A percentile compares a stretch with the other conserved stretches of the same genome.
Conservation (phyloP, 1,284 basidiomycete species). For the Thelephora terrestris region DNA sequence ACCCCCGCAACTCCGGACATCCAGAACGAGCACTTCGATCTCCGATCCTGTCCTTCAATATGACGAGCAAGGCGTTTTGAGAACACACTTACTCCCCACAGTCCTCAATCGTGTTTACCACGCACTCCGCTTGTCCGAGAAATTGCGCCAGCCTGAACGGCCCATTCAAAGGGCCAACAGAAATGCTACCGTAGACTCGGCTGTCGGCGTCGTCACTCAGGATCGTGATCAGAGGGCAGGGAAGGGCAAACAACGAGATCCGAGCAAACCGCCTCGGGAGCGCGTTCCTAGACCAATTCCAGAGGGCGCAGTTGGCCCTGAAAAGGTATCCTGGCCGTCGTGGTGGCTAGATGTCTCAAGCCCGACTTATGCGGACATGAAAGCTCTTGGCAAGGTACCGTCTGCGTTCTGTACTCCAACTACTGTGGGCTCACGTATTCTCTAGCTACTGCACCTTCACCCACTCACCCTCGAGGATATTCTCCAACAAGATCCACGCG, state of each 20-base stretch:
- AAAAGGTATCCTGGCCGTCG: conserved; percentile 23
- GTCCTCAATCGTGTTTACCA: conserved; percentile 47
- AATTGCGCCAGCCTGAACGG: background rate
- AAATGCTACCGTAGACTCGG: background rate
- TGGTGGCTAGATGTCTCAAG: conserved; percentile 95
- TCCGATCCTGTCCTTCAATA: conserved; percentile 2
- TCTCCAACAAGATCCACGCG: conserved; percentile 86
- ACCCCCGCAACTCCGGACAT: conserved; percentile 29
- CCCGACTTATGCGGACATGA: conserved; percentile 86
- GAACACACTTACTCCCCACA: conserved; percentile 47
- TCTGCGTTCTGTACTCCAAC: conserved; percentile 3
- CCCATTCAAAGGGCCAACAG: background rate
- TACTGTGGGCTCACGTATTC: conserved; percentile 2
- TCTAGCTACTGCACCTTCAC: conserved; percentile 78
- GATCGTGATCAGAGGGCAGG: conserved; percentile 16
- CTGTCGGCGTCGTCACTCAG: conserved; percentile 1
- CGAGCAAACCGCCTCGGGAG: too few relatives aligned
- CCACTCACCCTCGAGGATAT: conserved; percentile 95
- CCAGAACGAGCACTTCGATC: conserved; percentile 6
- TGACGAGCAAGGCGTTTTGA: conserved; percentile 27
- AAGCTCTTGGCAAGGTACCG: conserved; percentile 73
- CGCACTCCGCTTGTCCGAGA: conserved; percentile 20
- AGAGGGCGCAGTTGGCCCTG: conserved; percentile 6
- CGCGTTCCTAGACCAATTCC: background rate
- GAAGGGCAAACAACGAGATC: conserved; percentile 26